These are phyloP conservation scores for Chrysoporthe austroafricana DNA, from an alignment of 2,329 filamentous ascomycete genomes.

Conservation along the genomic window DNA sequence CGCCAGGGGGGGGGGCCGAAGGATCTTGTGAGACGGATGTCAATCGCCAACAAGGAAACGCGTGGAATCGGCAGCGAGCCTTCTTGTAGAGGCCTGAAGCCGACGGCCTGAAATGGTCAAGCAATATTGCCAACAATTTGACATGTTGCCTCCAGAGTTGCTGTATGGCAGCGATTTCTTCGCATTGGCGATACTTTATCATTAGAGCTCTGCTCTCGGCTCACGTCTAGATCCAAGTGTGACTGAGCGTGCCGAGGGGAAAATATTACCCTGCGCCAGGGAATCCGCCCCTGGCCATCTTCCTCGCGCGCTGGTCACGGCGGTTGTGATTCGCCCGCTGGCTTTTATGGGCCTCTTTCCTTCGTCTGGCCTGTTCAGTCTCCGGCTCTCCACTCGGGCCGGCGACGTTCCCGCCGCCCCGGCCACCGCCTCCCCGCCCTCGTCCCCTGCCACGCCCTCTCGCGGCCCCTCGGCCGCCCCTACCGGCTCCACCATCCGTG, in stretches of 20 bases:
- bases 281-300: slow-evolving; percentile 63
- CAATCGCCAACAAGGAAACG: not conserved
- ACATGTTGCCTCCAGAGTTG: not conserved
- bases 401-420: slow-evolving; percentile 63
- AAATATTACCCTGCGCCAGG: slow-evolving; percentile 29
- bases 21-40: not conserved
- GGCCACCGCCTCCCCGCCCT: slow-evolving; percentile 47
- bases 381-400: slow-evolving; percentile 69
- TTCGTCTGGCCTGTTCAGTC: slow-evolving; percentile 71
- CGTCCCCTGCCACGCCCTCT: slow-evolving; percentile 47
- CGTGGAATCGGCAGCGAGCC: not conserved
- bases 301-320: slow-evolving; percentile 68
- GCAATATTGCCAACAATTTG: not conserved
- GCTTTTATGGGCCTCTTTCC: slow-evolving; percentile 82
- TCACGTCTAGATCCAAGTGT: not conserved
- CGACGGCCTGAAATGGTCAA: not conserved
- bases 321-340: slow-evolving; percentile 86
- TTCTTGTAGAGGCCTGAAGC: not conserved
- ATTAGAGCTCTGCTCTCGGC: not conserved
- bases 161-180: not conserved
- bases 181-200: not conserved
- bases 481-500: slow-evolving; percentile 47
- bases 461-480: slow-evolving; percentile 49
- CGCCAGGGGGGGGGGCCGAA: not conserved
- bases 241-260: not conserved